phyloP scores from a whole-genome alignment of 176 grass and related monocot species.

The Carex pumila region DNA sequence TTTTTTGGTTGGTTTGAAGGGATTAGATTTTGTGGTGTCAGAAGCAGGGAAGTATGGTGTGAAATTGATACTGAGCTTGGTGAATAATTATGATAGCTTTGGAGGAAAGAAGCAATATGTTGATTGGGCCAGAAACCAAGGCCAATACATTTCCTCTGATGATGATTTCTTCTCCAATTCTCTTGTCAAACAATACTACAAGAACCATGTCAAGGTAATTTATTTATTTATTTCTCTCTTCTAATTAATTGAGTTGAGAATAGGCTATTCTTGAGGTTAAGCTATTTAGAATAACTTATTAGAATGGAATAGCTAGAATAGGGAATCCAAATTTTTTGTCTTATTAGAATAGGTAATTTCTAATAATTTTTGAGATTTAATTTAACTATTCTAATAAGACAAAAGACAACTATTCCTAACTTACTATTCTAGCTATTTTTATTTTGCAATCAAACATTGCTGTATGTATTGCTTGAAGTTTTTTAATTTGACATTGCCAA shows the following conservation, averaged over 20 bases:
- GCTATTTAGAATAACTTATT: too few species aligned
- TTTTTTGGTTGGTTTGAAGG: conserved; percentile 23
- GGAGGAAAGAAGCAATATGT: conserved; percentile 97
- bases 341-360: too few species aligned
- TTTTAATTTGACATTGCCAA: neutral
- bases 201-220: conserved; percentile 84
- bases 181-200: conserved; percentile 66
- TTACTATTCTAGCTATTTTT: too few species aligned
- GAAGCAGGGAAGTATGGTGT: conserved; percentile 65
- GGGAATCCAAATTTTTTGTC: too few species aligned
- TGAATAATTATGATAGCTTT: conserved; percentile 71
- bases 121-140: conserved; percentile 72
- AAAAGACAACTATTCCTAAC: too few species aligned
- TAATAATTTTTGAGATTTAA: too few species aligned
- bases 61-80: conserved; percentile 77
- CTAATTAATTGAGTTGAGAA: neutral
- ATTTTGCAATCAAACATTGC: too few species aligned
- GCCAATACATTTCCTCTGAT: conserved; percentile 67
- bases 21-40: conserved; percentile 81
- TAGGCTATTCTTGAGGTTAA: too few species aligned
- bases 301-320: too few species aligned
- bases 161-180: conserved; percentile 88
- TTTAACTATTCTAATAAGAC: too few species aligned
- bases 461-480: neutral
- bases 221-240: neutral